Conservation (phyloP, 2,329 filamentous ascomycete species). For the Xylariaceae sp. region DNA sequence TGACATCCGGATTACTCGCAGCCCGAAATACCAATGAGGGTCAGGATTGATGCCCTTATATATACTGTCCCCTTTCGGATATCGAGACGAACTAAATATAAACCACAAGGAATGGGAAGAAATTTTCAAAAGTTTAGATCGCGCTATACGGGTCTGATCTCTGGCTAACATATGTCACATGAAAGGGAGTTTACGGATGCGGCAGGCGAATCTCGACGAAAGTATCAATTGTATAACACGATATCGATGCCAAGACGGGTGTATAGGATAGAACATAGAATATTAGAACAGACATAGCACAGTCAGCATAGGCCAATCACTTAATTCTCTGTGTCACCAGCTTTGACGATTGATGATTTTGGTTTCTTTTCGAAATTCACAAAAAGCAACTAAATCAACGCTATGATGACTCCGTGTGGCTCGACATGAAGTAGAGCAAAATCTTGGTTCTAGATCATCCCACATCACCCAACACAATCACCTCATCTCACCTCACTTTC, state of each 20-base stretch:
- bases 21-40: not conserved
- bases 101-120: not conserved
- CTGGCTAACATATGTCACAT: not conserved
- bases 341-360: not conserved
- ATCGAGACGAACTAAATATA: not conserved
- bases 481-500: not conserved
- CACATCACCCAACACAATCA: not conserved
- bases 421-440: not conserved
- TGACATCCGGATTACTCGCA: not conserved
- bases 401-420: not conserved
- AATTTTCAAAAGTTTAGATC: not conserved
- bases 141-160: not conserved
- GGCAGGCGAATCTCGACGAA: not conserved
- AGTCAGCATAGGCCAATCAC: not conserved
- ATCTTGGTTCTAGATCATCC: conserved; percentile 10
- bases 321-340: not conserved
- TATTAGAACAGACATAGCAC: not conserved
- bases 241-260: not conserved
- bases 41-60: not conserved
- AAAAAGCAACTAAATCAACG: conserved; percentile 7
- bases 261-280: not conserved
- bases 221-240: not conserved
- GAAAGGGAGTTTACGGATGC: not conserved
- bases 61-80: not conserved
- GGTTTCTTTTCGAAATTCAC: conserved; percentile 5